Conservation (phyloP, 2,329 filamentous ascomycete species). For the Fusarium pseudoanthophilum region DNA sequence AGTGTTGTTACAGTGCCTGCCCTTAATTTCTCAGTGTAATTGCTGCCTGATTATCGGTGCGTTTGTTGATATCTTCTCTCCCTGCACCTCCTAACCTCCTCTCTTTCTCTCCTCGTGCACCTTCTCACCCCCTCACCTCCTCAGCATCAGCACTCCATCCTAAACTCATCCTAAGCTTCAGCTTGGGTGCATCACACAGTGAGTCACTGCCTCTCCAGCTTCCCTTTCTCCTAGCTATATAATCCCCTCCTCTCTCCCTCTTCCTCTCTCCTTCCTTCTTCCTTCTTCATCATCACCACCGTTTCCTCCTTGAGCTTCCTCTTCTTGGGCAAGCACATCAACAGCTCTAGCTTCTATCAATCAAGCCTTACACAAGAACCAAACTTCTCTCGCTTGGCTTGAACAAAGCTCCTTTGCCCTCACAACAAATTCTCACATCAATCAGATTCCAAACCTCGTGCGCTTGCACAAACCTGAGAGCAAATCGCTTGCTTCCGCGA, state of each 20-base stretch:
- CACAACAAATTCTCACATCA: slow-evolving; percentile 11
- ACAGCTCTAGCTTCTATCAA: neutral
- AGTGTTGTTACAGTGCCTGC: neutral
- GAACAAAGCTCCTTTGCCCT: neutral
- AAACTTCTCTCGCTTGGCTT: neutral
- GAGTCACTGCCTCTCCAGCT: slow-evolving; percentile 24
- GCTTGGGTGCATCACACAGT: slow-evolving; percentile 5
- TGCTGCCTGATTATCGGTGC: neutral
- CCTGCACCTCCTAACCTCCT: neutral
- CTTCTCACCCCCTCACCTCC: neutral
- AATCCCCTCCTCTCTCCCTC: slow-evolving; percentile 5
- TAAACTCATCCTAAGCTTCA: neutral
- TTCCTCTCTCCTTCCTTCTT: slow-evolving; percentile 20
- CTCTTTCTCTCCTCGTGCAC: slow-evolving; percentile 4
- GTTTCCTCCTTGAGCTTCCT: slow-evolving; percentile 5
- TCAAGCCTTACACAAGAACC: neutral
- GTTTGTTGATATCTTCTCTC: slow-evolving; percentile 8
- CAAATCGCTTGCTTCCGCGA: neutral
- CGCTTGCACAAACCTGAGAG: neutral
- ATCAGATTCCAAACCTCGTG: slow-evolving; percentile 10
- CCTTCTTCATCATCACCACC: slow-evolving; percentile 19
- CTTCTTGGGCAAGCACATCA: slow-evolving; percentile 15
- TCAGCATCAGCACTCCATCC: neutral
- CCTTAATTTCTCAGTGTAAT: neutral
- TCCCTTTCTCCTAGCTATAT: neutral